Conservation (phyloP, 805 yeast species). For the Zygoascus biomembranicola region DNA sequence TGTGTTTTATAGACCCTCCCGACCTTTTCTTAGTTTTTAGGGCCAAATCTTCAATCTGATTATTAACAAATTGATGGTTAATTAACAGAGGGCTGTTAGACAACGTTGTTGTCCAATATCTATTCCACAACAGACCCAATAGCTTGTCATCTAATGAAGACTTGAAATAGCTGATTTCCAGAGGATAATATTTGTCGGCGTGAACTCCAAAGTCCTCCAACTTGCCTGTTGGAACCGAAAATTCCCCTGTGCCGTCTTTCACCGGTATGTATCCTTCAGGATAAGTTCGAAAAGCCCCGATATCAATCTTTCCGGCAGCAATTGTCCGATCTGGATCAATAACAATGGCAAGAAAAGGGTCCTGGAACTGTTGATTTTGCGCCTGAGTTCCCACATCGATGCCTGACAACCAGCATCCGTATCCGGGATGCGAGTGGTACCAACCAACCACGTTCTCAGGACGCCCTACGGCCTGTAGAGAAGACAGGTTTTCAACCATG, state of each 20-base stretch:
- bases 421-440: conserved; percentile 97
- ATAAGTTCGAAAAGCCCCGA: conserved; percentile 82
- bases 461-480: conserved; percentile 42
- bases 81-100: conserved; percentile 23
- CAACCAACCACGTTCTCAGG: conserved; percentile 83
- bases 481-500: conserved; percentile 75
- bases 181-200: conserved; percentile 57
- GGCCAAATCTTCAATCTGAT: conserved; percentile 24
- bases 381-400: conserved; percentile 87
- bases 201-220: conserved; percentile 63
- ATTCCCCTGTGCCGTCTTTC: not conserved
- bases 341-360: conserved; percentile 84
- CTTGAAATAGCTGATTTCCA: conserved; percentile 53
- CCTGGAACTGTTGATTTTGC: conserved; percentile 81
- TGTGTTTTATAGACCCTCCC: not conserved
- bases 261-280: conserved; percentile 30
- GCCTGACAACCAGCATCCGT: conserved; percentile 93
- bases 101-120: conserved; percentile 40
- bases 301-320: conserved; percentile 58
- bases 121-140: conserved; percentile 36
- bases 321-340: conserved; percentile 72
- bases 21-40: conserved; percentile 8
- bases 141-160: conserved; percentile 43
- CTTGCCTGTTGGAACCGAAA: conserved; percentile 41
- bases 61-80: conserved; percentile 22